Evolutionary conservation across 495 filamentous ascomycete species (phyloP).

Genomic region (Geoglossum glabrum): DNA sequence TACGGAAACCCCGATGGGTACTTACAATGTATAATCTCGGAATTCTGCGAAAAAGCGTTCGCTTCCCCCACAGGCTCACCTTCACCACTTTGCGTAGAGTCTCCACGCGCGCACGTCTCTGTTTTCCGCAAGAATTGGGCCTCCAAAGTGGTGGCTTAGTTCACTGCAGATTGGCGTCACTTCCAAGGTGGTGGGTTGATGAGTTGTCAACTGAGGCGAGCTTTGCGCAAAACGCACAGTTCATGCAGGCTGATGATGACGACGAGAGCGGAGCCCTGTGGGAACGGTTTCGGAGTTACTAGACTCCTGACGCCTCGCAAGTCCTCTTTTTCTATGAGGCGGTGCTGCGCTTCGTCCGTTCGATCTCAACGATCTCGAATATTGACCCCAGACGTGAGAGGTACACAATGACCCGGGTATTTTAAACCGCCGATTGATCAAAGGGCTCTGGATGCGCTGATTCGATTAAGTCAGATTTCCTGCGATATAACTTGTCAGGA

Average conservation of each 20-base stretch:
- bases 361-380: background rate
- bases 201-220: constrained; percentile 3
- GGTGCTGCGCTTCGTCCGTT: background rate
- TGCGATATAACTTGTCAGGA: constrained; percentile 6
- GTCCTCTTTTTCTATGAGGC: background rate
- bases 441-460: background rate
- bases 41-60: background rate
- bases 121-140: constrained; percentile 1
- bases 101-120: background rate
- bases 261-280: background rate
- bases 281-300: background rate
- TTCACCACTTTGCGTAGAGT: background rate
- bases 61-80: background rate
- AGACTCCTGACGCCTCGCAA: background rate
- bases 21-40: constrained; percentile 1
- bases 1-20: background rate
- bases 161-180: constrained; percentile 2
- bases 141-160: background rate
- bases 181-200: background rate
- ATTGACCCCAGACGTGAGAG: background rate
- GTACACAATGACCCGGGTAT: background rate
- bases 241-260: constrained; percentile 1
- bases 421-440: background rate
- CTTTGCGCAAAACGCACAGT: constrained; percentile 1
- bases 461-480: constrained; percentile 1